These are phyloP conservation scores for Uronychia binucleata DNA, from an alignment of 73 alveolate species.

Conservation along the genomic window DNA sequence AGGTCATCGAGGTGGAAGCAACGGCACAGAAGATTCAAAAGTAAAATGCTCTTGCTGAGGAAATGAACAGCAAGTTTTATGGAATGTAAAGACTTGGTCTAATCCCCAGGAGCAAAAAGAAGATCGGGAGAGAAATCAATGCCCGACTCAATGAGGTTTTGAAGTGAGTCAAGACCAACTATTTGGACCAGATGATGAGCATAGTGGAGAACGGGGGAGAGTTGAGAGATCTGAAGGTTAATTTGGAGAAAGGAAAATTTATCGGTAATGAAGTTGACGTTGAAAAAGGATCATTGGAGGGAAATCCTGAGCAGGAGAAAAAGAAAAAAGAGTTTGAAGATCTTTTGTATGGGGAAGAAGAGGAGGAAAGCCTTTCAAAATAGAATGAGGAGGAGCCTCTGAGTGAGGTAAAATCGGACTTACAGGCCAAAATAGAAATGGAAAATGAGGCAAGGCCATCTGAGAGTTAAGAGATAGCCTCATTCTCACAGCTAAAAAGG, in stretches of 20 bases:
- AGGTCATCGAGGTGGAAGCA: not conserved
- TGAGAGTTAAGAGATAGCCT: not conserved
- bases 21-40: too few species aligned
- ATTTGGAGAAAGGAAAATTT: not conserved
- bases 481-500: not conserved
- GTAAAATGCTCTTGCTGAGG: not conserved
- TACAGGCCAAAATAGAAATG: too few species aligned
- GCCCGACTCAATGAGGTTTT: not conserved
- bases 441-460: not conserved
- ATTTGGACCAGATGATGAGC: not conserved
- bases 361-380: not conserved
- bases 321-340: not conserved
- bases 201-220: not conserved
- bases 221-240: not conserved
- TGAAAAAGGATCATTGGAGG: not conserved
- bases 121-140: not conserved
- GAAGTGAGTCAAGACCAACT: not conserved
- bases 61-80: not conserved
- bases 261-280: not conserved
- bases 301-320: not conserved
- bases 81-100: too few species aligned
- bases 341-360: not conserved
- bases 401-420: too few species aligned
- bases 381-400: too few species aligned
- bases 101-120: constrained; percentile 1